Evolutionary conservation across 257 asterid species (phyloP).

Genomic region (Przewalskia tangutica): DNA sequence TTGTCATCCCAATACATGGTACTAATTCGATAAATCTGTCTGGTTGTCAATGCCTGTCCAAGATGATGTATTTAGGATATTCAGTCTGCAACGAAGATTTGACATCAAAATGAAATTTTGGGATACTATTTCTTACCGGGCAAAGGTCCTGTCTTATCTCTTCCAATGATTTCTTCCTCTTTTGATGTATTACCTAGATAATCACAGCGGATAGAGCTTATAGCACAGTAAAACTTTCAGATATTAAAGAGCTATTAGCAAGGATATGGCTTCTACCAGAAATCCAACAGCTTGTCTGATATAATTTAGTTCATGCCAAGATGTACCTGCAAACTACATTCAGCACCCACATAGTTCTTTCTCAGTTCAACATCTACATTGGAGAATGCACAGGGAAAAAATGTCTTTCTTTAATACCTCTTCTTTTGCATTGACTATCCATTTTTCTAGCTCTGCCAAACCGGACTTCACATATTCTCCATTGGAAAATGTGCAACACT

Average conservation of each 20-base stretch:
- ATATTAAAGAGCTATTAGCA: not conserved
- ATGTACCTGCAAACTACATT: slow-evolving; percentile 90
- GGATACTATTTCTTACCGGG: slow-evolving; percentile 47
- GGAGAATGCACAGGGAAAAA: slow-evolving; percentile 1
- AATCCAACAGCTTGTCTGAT: slow-evolving; percentile 99
- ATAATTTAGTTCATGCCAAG: slow-evolving; percentile 95
- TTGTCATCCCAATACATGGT: slow-evolving; percentile 99
- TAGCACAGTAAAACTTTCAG: slow-evolving; percentile 1
- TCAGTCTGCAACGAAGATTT: not conserved
- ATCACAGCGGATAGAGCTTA: slow-evolving; percentile 5
- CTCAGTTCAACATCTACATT: not conserved
- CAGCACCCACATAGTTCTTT: not conserved
- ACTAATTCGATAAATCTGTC: slow-evolving; percentile 95
- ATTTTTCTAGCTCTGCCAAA: slow-evolving; percentile 89
- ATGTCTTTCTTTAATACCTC: slow-evolving; percentile 45
- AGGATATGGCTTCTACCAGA: slow-evolving; percentile 45
- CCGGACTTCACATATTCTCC: slow-evolving; percentile 99
- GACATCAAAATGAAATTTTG: not conserved
- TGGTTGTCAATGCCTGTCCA: slow-evolving; percentile 69
- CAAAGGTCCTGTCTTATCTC: slow-evolving; percentile 97
- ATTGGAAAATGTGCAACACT: slow-evolving; percentile 93
- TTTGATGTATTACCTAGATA: slow-evolving; percentile 90
- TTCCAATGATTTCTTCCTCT: slow-evolving; percentile 84
- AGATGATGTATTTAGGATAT: not conserved
- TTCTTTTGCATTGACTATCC: slow-evolving; percentile 83